phyloP scores from a whole-genome alignment of 805 yeast genomes.

The Cyberlindnera xylosilytica region DNA sequence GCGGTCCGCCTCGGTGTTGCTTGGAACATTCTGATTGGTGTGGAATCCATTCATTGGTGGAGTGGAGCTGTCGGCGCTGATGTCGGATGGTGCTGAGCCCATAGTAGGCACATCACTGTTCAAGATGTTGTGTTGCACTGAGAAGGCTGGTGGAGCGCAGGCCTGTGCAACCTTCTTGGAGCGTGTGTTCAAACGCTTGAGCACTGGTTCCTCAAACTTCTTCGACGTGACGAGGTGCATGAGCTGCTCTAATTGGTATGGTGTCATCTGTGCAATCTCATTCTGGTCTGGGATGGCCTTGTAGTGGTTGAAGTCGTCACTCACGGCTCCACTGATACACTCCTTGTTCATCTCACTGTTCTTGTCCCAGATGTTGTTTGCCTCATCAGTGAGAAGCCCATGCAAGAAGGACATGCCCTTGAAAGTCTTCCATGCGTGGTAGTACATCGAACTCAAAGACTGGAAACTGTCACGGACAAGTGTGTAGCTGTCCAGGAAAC shows the following conservation, averaged over 20 bases:
- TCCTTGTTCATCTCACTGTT: constrained; percentile 21
- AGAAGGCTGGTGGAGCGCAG: neutral
- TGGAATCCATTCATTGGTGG: constrained; percentile 19
- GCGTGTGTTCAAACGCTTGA: constrained; percentile 13
- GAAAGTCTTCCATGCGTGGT: constrained; percentile 61
- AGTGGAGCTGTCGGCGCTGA: constrained; percentile 8
- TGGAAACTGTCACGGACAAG: constrained; percentile 34
- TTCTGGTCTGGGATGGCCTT: constrained; percentile 26
- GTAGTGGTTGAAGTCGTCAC: constrained; percentile 18
- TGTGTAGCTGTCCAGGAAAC: constrained; percentile 29
- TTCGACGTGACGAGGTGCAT: constrained; percentile 13
- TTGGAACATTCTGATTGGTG: constrained; percentile 18
- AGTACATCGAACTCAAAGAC: constrained; percentile 49
- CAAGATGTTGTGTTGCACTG: neutral
- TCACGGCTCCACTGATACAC: constrained; percentile 12
- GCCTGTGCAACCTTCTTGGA: constrained; percentile 8
- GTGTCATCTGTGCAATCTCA: constrained; percentile 19
- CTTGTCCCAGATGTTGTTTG: constrained; percentile 28
- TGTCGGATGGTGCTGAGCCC: constrained; percentile 2
- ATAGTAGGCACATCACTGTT: neutral
- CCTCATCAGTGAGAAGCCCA: constrained; percentile 32
- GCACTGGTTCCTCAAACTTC: constrained; percentile 17
- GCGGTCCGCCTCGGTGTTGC: constrained; percentile 22
- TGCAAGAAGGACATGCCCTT: constrained; percentile 46
- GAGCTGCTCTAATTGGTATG: constrained; percentile 24